A percentile compares a stretch with the other conserved stretches of the same genome.
Evolutionary conservation across 2,329 filamentous ascomycete genomes (phyloP).

Genomic region (Fusarium foetens): DNA sequence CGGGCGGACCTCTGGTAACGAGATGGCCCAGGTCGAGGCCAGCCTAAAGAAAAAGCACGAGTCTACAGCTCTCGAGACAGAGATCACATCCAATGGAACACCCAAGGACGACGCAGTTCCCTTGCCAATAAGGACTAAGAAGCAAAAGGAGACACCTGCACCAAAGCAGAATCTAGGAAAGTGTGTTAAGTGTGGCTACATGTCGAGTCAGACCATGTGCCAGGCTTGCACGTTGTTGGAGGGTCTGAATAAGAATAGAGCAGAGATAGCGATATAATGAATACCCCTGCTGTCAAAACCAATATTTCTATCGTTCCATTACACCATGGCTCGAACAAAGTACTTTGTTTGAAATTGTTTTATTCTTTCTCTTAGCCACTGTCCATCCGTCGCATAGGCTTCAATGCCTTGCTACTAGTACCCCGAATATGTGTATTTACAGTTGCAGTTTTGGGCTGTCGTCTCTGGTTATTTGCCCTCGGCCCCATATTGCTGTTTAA

Average conservation of each 20-base stretch:
- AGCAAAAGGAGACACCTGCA: constrained; percentile 42
- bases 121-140: constrained; percentile 49
- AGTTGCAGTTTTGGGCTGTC: constrained; percentile 23
- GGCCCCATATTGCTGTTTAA: constrained; percentile 45
- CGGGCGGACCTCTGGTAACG: constrained; percentile 73
- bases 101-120: constrained; percentile 46
- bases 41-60: constrained; percentile 35
- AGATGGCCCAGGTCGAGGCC: constrained; percentile 86
- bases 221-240: constrained; percentile 94
- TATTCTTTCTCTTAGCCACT: constrained; percentile 28
- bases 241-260: constrained; percentile 83
- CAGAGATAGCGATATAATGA: constrained; percentile 64
- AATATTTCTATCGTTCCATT: background rate
- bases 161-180: constrained; percentile 81
- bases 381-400: constrained; percentile 1
- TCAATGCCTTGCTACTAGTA: constrained; percentile 4
- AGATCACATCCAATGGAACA: constrained; percentile 44
- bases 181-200: constrained; percentile 90
- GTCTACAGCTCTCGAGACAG: constrained; percentile 46
- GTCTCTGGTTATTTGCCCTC: constrained; percentile 17
- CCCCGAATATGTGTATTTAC: constrained; percentile 36
- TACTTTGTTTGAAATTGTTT: constrained; percentile 10
- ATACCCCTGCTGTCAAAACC: constrained; percentile 11
- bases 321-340: background rate
- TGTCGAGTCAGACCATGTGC: constrained; percentile 93